A percentile compares a stretch with the other conserved stretches of the same genome.
phyloP scores from a whole-genome alignment of 495 filamentous ascomycete species.

The Penicillium canariense region DNA sequence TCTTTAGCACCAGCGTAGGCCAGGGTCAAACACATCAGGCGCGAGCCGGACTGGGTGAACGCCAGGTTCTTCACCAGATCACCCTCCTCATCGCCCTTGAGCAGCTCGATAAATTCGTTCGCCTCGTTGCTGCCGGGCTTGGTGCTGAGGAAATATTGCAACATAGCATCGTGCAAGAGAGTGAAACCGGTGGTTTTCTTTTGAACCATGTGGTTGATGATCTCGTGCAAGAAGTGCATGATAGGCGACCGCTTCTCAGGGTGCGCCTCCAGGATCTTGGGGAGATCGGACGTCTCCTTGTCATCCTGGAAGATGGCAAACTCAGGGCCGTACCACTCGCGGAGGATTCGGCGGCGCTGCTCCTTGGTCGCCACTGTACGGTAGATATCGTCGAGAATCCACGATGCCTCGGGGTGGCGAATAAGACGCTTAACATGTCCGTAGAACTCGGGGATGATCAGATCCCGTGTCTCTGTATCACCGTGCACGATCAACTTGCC shows the following conservation, averaged over 20 bases:
- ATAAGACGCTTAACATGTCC: constrained; percentile 88
- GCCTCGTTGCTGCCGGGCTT: constrained; percentile 73
- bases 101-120: constrained; percentile 81
- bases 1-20: constrained; percentile 89
- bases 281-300: constrained; percentile 57
- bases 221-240: constrained; percentile 76
- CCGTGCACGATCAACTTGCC: constrained; percentile 92
- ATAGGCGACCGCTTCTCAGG: constrained; percentile 85
- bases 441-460: constrained; percentile 92
- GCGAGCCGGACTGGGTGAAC: constrained; percentile 85
- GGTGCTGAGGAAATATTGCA: constrained; percentile 87
- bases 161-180: constrained; percentile 95
- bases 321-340: constrained; percentile 97
- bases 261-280: constrained; percentile 65
- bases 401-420: constrained; percentile 91
- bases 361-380: constrained; percentile 75
- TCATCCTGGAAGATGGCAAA: constrained; percentile 76
- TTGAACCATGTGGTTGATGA: constrained; percentile 87
- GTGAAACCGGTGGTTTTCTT: constrained; percentile 96
- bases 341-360: constrained; percentile 78
- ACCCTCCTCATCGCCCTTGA: constrained; percentile 86
- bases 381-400: constrained; percentile 97
- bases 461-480: constrained; percentile 75
- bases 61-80: constrained; percentile 91
- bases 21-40: constrained; percentile 74